These are phyloP conservation scores for Phoma sp. DNA, from an alignment of 2,329 filamentous ascomycete genomes.

Conservation along the genomic window DNA sequence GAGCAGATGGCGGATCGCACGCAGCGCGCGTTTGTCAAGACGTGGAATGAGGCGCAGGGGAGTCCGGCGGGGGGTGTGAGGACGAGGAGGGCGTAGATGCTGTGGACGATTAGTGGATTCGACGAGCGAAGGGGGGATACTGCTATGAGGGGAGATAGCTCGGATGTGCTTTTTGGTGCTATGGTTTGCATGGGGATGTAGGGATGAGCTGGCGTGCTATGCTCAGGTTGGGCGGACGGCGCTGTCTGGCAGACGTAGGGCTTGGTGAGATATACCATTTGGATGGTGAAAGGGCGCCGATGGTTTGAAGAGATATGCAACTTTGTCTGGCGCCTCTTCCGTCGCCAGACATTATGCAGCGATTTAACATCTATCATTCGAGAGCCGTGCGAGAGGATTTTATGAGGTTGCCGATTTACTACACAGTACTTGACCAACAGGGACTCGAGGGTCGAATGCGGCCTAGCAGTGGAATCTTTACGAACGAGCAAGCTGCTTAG, in stretches of 20 bases:
- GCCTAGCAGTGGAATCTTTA: neutral
- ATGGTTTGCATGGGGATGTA: too few relatives aligned
- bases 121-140: too few relatives aligned
- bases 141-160: too few relatives aligned
- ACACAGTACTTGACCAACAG: neutral
- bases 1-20: conserved; percentile 78
- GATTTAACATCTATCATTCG: neutral
- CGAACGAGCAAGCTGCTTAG: too few relatives aligned
- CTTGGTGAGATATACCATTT: too few relatives aligned
- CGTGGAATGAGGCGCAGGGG: conserved; percentile 54
- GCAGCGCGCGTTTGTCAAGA: conserved; percentile 65
- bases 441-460: neutral
- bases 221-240: too few relatives aligned
- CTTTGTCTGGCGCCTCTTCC: neutral
- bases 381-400: neutral
- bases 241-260: too few relatives aligned
- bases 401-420: neutral
- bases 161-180: too few relatives aligned
- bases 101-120: too few relatives aligned
- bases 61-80: conserved; percentile 5
- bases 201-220: too few relatives aligned
- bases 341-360: neutral
- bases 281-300: too few relatives aligned
- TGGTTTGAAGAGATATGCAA: too few relatives aligned
- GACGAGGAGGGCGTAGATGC: conserved; percentile 15